Evolutionary conservation across 352 stramenopile genomes (phyloP).

Genomic region (Plasmopara halstedii): DNA sequence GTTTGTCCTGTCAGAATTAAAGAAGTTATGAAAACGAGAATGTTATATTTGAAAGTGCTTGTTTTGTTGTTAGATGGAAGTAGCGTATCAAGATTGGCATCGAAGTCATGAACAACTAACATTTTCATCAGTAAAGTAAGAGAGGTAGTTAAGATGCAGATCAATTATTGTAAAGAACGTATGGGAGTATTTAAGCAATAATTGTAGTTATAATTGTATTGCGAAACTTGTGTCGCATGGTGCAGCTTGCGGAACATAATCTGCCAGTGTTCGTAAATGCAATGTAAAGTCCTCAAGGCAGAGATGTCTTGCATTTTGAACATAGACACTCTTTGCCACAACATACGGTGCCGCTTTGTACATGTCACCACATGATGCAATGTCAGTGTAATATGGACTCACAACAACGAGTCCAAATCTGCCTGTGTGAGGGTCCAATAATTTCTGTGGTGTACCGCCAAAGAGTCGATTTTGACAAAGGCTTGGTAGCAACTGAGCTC

Average conservation of each 20-base stretch:
- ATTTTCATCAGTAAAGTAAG: slow-evolving; percentile 19
- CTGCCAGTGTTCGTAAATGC: slow-evolving; percentile 42
- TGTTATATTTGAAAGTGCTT: no score
- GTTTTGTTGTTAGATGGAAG: slow-evolving; percentile 38
- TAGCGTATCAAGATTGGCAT: slow-evolving; percentile 50
- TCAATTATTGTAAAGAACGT: neutral
- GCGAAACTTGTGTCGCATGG: slow-evolving; percentile 48
- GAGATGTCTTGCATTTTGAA: slow-evolving; percentile 41
- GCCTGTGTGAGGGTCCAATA: slow-evolving; percentile 27
- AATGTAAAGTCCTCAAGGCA: slow-evolving; percentile 46
- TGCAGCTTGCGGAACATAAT: slow-evolving; percentile 45
- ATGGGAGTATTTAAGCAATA: neutral
- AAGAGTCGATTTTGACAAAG: slow-evolving; percentile 54
- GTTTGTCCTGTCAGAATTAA: slow-evolving; percentile 19
- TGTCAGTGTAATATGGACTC: slow-evolving; percentile 49
- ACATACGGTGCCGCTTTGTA: slow-evolving; percentile 51
- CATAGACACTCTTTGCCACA: slow-evolving; percentile 49
- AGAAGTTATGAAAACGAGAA: neutral
- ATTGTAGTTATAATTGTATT: slow-evolving; percentile 32
- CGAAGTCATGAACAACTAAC: slow-evolving; percentile 29
- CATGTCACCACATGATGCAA: slow-evolving; percentile 39
- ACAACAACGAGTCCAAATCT: slow-evolving; percentile 55
- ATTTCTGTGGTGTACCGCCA: slow-evolving; percentile 31
- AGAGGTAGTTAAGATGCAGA: slow-evolving; percentile 9
- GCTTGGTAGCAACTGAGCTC: slow-evolving; percentile 43